Conservation (phyloP, 192 early-diverging fungal genomes). For the Funneliformis mosseae region DNA sequence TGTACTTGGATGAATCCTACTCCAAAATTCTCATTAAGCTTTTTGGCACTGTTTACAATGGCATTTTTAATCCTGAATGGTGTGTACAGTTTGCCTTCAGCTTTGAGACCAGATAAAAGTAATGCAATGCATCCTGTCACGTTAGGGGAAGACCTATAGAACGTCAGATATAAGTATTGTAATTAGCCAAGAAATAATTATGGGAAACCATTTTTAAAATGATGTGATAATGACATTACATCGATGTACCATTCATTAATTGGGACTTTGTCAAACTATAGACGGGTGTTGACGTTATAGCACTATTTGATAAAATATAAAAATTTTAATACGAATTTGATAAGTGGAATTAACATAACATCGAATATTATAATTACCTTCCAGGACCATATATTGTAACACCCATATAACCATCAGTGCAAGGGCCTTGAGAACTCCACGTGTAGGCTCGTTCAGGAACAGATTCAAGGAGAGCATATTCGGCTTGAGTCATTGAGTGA, state of each 20-base stretch:
- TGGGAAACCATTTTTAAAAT: background rate
- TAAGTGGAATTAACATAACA: background rate
- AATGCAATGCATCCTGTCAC: slow-evolving; percentile 85
- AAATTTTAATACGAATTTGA: background rate
- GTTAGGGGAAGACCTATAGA: slow-evolving; percentile 68
- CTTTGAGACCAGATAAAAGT: slow-evolving; percentile 86
- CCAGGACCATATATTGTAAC: slow-evolving; percentile 86
- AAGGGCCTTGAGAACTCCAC: slow-evolving; percentile 89
- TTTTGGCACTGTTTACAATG: slow-evolving; percentile 71
- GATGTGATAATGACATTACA: slow-evolving; percentile 51
- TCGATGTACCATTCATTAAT: slow-evolving; percentile 93
- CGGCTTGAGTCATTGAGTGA: slow-evolving; percentile 80
- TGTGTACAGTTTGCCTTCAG: slow-evolving; percentile 62
- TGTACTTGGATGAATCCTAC: slow-evolving; percentile 89
- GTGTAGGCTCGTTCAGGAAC: slow-evolving; percentile 82
- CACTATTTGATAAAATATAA: slow-evolving; percentile 49
- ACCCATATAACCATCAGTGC: slow-evolving; percentile 81
- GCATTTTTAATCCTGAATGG: slow-evolving; percentile 86
- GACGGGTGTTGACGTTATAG: slow-evolving; percentile 86
- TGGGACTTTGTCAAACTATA: slow-evolving; percentile 71
- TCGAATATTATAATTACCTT: background rate
- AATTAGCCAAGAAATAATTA: background rate
- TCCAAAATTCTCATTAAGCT: slow-evolving; percentile 76
- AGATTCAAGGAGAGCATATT: slow-evolving; percentile 81
- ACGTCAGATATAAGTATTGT: background rate